These are phyloP conservation scores for Zarea fungicola DNA, from an alignment of 2,329 filamentous ascomycete genomes.

Conservation along the genomic window DNA sequence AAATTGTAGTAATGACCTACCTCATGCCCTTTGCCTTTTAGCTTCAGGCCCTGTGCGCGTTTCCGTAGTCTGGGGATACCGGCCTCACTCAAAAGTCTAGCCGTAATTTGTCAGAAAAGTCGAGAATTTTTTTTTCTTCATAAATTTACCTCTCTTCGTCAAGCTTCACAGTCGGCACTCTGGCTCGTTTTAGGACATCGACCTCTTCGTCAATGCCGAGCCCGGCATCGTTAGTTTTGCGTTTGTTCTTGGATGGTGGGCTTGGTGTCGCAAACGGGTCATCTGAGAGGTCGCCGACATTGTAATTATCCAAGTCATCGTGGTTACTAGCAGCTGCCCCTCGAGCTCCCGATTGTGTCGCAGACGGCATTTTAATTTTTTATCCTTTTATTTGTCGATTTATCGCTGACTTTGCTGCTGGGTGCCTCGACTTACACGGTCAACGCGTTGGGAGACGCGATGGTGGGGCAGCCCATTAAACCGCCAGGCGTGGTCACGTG, in stretches of 20 bases:
- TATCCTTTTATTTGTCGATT: neutral
- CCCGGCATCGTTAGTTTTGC: constrained; percentile 43
- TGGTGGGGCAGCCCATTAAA: constrained; percentile 13
- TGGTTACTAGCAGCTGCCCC: constrained; percentile 25
- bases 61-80: constrained; percentile 79
- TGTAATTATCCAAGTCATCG: constrained; percentile 72
- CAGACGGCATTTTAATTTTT: constrained; percentile 19
- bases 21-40: constrained; percentile 94
- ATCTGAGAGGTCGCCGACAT: constrained; percentile 50
- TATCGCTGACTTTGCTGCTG: no score
- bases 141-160: constrained; percentile 64
- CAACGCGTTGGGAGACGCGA: constrained; percentile 19
- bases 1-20: constrained; percentile 35
- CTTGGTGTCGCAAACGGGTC: constrained; percentile 46
- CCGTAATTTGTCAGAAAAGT: neutral
- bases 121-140: neutral
- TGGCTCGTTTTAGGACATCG: constrained; percentile 69
- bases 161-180: constrained; percentile 72
- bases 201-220: constrained; percentile 85
- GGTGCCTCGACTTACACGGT: constrained; percentile 15
- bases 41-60: constrained; percentile 64
- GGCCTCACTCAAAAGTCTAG: constrained; percentile 70
- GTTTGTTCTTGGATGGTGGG: constrained; percentile 39
- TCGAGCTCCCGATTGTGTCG: neutral
- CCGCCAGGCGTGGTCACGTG: neutral